A percentile compares a stretch with the other conserved stretches of the same genome.
These are phyloP conservation scores for Albophoma yamanashiensis DNA, from an alignment of 2,329 filamentous ascomycete species.

Conservation along the genomic window DNA sequence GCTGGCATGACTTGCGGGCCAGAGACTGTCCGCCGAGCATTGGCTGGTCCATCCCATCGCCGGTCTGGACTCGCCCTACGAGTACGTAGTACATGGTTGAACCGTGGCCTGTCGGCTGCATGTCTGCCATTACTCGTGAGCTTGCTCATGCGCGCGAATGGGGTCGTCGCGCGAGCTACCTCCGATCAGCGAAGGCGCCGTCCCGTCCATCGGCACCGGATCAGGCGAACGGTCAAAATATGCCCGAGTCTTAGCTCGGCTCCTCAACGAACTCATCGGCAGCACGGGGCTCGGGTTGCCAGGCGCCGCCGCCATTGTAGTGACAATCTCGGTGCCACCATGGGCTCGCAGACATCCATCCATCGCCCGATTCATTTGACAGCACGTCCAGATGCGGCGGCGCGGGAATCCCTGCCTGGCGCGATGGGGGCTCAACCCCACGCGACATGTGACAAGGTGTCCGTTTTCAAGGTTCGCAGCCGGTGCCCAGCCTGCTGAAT, in stretches of 20 bases:
- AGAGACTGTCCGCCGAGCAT: background rate
- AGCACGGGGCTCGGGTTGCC: background rate
- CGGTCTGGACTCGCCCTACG: background rate
- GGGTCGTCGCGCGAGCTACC: background rate
- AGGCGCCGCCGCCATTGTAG: background rate
- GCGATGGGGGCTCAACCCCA: background rate
- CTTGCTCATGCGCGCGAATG: background rate
- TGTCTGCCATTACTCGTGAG: background rate
- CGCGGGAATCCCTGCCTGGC: background rate
- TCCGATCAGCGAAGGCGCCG: background rate
- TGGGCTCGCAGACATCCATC: background rate
- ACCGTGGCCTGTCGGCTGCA: background rate
- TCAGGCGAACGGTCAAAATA: background rate
- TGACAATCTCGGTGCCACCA: background rate
- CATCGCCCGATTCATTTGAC: background rate
- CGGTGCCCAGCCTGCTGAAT: background rate
- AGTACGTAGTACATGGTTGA: too few relatives aligned
- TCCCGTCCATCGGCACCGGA: background rate
- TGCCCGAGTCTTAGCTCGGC: background rate
- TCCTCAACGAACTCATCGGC: background rate
- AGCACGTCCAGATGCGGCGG: background rate
- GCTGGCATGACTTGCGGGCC: background rate
- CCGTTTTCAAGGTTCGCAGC: background rate
- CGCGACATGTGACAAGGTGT: background rate
- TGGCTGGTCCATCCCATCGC: background rate